Conservation (phyloP, 202 grass and related monocot genomes). For the Bolboschoenoplectus hybrid region DNA sequence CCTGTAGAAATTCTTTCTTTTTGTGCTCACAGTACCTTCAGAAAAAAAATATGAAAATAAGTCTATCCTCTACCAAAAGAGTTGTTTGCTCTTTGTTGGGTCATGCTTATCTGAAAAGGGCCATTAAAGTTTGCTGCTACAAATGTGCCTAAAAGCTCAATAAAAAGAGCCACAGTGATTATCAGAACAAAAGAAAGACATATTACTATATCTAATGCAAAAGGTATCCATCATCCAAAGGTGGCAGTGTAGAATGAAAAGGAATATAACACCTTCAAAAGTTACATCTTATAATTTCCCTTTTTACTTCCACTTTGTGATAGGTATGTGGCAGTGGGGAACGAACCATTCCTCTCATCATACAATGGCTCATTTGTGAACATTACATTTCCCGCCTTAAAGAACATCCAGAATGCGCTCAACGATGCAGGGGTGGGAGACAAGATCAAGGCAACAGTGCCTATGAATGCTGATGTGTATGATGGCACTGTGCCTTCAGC, state of each 20-base stretch:
- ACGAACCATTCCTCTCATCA: conserved; percentile 73
- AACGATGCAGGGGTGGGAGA: conserved; percentile 76
- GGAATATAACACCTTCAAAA: background rate
- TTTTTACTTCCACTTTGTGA: background rate
- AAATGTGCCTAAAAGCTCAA: background rate
- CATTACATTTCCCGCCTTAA: conserved; percentile 70
- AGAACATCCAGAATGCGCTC: conserved; percentile 86
- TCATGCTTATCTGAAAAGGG: background rate
- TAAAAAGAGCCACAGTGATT: background rate
- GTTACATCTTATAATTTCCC: background rate
- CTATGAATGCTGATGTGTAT: conserved; percentile 94
- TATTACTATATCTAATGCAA: background rate
- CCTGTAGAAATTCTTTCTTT: background rate
- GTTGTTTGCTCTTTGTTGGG: conserved; percentile 3
- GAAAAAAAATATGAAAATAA: background rate
- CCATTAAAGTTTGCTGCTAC: background rate
- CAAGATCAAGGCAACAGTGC: conserved; percentile 75
- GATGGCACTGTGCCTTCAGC: conserved; percentile 61
- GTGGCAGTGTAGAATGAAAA: background rate
- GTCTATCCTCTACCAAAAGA: background rate
- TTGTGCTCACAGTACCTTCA: background rate
- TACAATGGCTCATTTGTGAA: conserved; percentile 92
- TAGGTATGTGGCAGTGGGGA: conserved; percentile 88
- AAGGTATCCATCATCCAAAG: background rate
- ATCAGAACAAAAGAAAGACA: background rate